phyloP scores from a whole-genome alignment of 1,284 basidiomycete genomes.

The Fomitiporia mediterranea region DNA sequence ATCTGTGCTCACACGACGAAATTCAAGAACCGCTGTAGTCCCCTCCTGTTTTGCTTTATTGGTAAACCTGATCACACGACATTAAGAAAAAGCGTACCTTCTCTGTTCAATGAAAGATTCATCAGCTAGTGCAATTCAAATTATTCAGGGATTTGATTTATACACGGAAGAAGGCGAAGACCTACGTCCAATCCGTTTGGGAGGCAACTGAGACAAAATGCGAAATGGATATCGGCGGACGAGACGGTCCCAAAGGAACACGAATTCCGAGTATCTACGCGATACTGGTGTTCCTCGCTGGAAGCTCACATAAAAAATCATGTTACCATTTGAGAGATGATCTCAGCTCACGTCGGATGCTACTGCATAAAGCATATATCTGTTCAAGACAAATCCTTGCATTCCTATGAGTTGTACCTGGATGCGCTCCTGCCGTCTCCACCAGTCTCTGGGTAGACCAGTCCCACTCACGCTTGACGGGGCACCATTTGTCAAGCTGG shows the following conservation, averaged over 20 bases:
- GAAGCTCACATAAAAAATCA: conserved; percentile 8
- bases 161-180: conserved; percentile 23
- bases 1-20: conserved; percentile 59
- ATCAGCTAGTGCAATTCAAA: conserved; percentile 51
- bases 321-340: conserved; percentile 7
- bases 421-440: conserved; percentile 74
- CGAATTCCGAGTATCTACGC: conserved; percentile 86
- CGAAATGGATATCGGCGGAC: conserved; percentile 84
- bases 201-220: conserved; percentile 82
- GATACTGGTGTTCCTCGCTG: conserved; percentile 62
- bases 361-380: conserved; percentile 78
- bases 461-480: conserved; percentile 61
- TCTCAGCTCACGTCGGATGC: conserved; percentile 62
- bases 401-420: conserved; percentile 72
- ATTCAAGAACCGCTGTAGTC: conserved; percentile 76
- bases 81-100: conserved; percentile 40
- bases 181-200: conserved; percentile 86
- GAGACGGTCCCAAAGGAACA: conserved; percentile 82
- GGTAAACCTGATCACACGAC: neutral
- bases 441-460: conserved; percentile 75
- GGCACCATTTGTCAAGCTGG: conserved; percentile 38
- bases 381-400: conserved; percentile 84
- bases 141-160: neutral
- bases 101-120: conserved; percentile 86
- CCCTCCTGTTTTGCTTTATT: conserved; percentile 47